Evolutionary conservation across 768 basidiomycete genomes (phyloP).

Genomic region (Kwoniella pini): DNA sequence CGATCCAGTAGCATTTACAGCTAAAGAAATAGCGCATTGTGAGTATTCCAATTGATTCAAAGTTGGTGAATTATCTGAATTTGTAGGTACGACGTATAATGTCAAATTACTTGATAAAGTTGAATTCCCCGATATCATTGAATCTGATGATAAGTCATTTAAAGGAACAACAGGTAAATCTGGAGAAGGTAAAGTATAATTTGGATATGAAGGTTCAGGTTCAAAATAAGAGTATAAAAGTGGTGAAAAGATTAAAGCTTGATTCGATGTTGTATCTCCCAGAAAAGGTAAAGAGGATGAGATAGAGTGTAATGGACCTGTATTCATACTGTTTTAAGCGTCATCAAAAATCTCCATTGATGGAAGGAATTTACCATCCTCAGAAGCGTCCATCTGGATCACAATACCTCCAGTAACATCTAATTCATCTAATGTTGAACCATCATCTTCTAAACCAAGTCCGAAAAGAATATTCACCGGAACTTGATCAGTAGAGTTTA

Average conservation of each 20-base stretch:
- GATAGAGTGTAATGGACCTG: constrained; percentile 40
- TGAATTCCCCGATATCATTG: constrained; percentile 7
- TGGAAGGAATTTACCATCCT: constrained; percentile 21
- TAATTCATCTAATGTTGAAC: constrained; percentile 13
- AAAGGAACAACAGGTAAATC: constrained; percentile 22
- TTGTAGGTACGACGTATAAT: constrained; percentile 46
- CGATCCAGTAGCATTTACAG: constrained; percentile 30
- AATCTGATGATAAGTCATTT: not conserved
- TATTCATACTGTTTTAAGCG: not conserved
- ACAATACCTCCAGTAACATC: constrained; percentile 27
- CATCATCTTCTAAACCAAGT: constrained; percentile 20
- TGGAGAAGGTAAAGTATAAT: constrained; percentile 51
- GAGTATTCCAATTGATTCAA: constrained; percentile 38
- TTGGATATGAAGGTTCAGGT: constrained; percentile 49
- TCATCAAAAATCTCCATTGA: not conserved
- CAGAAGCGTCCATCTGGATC: constrained; percentile 44
- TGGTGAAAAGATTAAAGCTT: constrained; percentile 50
- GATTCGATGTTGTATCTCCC: constrained; percentile 50
- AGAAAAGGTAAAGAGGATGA: constrained; percentile 32
- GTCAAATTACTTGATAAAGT: constrained; percentile 29
- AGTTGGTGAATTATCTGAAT: constrained; percentile 29
- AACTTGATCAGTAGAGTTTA: constrained; percentile 11
- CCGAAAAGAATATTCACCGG: constrained; percentile 25
- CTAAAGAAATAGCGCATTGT: constrained; percentile 28
- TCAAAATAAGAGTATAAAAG: constrained; percentile 27